Evolutionary conservation across 768 basidiomycete genomes (phyloP), one percentile per base, ranked within the genome.

Genomic region (Mrakia blollopis): DNA sequence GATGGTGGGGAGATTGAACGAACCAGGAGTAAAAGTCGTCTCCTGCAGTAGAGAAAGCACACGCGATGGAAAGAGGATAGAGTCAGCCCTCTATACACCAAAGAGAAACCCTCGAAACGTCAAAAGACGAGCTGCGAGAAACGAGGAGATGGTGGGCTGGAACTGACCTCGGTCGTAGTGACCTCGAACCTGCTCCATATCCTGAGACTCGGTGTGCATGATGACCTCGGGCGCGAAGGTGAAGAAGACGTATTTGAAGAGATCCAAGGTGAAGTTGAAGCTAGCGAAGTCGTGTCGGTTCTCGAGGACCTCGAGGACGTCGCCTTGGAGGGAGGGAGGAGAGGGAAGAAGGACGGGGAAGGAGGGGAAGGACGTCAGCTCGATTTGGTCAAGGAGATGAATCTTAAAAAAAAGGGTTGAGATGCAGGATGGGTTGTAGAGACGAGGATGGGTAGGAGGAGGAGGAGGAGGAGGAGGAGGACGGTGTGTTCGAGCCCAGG

Each of bases 21-120:
- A 77, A 89, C 94, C 95, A 97, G 80, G 86, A 88, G 83, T 98
- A 97, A 83, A 98, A 98, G 86, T 98, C 94, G 80, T 99, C 91
- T 74, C 96, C 90, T 91, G 78, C 10, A 76, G 44, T 50, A 62
- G 67, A 4, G 74, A 47, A 37, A 72, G 67, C 77, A 60, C 47
- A 39, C 41, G n/a, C 16, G 28, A 25, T 3, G 14, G 6, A 9
- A 30, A 35, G 63, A 65, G 25, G 30, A 35, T 11, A 21, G 10
- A 16, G 37, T 65, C 35, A 65, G 63, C 37, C 18, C 32, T 35
- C 47, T 18, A 8, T 0, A 7, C 63, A 13, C 10, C 32, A 14
- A 39, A 37, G 37, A 13, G 23, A 1, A 5, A 7, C 9, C 11
- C 61, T 3, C 4, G 61, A 18, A 62, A 62, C n/a, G 18, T 21